Percentiles rank a stretch among this genome's conserved stretches.
Conservation (phyloP, 208 protist species). For the Eutreptiella sp. region DNA sequence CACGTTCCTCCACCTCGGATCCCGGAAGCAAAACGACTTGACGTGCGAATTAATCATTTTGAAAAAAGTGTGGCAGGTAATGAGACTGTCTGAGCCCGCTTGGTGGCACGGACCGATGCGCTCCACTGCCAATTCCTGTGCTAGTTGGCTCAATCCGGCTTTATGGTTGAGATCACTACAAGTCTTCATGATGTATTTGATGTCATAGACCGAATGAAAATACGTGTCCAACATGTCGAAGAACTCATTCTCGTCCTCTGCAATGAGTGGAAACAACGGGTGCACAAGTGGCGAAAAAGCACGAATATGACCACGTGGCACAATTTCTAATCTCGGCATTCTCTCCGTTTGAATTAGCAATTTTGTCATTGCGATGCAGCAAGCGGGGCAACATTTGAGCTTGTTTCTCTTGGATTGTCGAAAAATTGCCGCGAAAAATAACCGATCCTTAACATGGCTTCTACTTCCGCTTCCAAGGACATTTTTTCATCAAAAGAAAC, state of each 20-base stretch:
- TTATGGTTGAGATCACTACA: slow-evolving; percentile 68
- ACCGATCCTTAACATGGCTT: too few species aligned
- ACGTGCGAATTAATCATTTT: slow-evolving; percentile 77
- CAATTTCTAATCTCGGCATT: too few species aligned
- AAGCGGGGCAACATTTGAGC: too few species aligned
- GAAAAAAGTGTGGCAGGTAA: slow-evolving; percentile 96
- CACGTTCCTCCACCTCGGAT: slow-evolving; percentile 73
- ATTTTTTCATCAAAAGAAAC: too few species aligned
- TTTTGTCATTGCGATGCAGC: too few species aligned
- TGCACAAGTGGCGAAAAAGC: too few species aligned
- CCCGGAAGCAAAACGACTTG: slow-evolving; percentile 64
- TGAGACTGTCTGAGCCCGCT: slow-evolving; percentile 92
- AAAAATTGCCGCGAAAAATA: too few species aligned
- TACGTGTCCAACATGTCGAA: slow-evolving; percentile 86
- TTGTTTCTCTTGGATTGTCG: too few species aligned
- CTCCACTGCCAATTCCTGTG: slow-evolving; percentile 83
- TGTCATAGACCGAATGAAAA: slow-evolving; percentile 95
- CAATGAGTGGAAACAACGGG: too few species aligned
- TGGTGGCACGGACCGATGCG: slow-evolving; percentile 86
- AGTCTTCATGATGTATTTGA: slow-evolving; percentile 97
- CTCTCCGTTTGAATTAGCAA: too few species aligned
- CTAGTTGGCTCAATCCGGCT: slow-evolving; percentile 89
- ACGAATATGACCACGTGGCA: too few species aligned
- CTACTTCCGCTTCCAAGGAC: too few species aligned
- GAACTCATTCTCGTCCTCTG: slow-evolving; percentile 92